phyloP scores from a whole-genome alignment of 176 grass and related monocot species.

The Thinopyrum elongatum region DNA sequence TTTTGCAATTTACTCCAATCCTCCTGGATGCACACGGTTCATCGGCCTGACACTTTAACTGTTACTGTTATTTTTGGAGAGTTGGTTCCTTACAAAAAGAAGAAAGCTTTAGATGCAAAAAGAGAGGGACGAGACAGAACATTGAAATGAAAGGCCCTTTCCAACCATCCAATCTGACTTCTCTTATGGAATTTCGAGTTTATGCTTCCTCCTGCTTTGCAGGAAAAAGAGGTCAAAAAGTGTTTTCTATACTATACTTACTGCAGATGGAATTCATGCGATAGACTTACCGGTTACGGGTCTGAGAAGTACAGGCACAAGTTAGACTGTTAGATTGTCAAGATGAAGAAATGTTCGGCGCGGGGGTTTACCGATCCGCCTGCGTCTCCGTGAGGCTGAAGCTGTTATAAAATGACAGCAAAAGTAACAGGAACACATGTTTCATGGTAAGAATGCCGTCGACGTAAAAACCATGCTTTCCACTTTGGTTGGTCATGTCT shows the following conservation, averaged over 20 bases:
- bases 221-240: not conserved
- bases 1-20: too few relatives aligned
- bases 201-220: not conserved
- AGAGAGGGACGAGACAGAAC: not conserved
- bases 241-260: too few relatives aligned
- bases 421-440: not conserved
- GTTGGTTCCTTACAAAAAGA: too few relatives aligned
- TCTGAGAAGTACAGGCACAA: not conserved
- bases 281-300: constrained; percentile 5
- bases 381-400: constrained; percentile 7
- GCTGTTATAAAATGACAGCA: not conserved
- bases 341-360: constrained; percentile 15
- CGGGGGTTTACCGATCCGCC: not conserved
- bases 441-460: not conserved
- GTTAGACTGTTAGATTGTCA: not conserved
- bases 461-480: not conserved
- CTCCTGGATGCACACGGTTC: too few relatives aligned
- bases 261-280: too few relatives aligned
- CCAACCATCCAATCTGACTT: not conserved
- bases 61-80: not conserved
- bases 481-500: not conserved
- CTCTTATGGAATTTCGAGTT: not conserved
- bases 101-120: not conserved
- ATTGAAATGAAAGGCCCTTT: constrained; percentile 1
- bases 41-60: not conserved